phyloP scores from a whole-genome alignment of 2,329 filamentous ascomycete species.

The Colletotrichum tropicicola region DNA sequence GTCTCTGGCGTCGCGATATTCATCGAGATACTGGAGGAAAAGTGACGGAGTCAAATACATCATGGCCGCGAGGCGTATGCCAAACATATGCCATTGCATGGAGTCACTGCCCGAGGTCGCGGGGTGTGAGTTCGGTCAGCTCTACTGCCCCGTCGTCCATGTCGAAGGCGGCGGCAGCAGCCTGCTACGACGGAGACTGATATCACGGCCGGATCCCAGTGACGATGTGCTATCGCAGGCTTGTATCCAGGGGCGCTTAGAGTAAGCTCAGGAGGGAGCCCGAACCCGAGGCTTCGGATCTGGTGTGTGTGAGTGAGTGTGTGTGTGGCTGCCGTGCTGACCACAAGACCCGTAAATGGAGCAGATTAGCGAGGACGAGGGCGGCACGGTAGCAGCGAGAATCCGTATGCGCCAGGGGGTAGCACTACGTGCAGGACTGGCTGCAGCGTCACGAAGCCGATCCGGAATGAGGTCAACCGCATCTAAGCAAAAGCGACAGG shows the following conservation, averaged over 20 bases:
- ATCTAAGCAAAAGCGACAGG: not conserved
- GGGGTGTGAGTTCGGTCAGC: too few relatives aligned
- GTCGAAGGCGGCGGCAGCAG: too few relatives aligned
- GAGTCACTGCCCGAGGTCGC: too few relatives aligned
- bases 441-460: slow-evolving; percentile 1
- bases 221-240: not conserved
- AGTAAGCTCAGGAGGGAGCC: not conserved
- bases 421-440: not conserved
- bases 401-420: slow-evolving; percentile 13
- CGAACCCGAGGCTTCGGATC: slow-evolving; percentile 7
- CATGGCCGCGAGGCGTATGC: too few relatives aligned
- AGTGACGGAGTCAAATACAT: too few relatives aligned
- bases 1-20: too few relatives aligned
- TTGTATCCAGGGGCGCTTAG: not conserved
- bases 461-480: not conserved
- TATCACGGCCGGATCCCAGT: not conserved
- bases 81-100: too few relatives aligned
- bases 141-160: too few relatives aligned
- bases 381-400: slow-evolving; percentile 7
- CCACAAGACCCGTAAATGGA: slow-evolving; percentile 23
- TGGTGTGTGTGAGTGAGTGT: too few relatives aligned
- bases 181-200: not conserved
- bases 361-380: slow-evolving; percentile 29
- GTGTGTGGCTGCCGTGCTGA: slow-evolving; percentile 18
- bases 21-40: too few relatives aligned